Evolutionary conservation across 129 eudicot species (phyloP).

Genomic region (Scalesia atractyloides): DNA sequence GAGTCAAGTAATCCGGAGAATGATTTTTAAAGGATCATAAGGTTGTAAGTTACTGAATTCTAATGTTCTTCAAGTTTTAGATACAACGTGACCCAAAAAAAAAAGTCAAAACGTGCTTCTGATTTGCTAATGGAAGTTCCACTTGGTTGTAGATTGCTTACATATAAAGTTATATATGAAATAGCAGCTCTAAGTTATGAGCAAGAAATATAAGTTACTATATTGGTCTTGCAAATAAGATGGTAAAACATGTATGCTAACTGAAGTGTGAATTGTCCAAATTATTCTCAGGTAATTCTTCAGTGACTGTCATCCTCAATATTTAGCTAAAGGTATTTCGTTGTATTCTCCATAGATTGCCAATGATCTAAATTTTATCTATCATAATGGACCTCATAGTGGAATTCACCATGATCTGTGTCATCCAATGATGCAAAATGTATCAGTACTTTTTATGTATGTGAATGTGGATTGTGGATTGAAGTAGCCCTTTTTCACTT

Average conservation of each 20-base stretch:
- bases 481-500: too few species aligned
- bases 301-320: constrained; percentile 44
- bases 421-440: too few species aligned
- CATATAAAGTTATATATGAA: constrained; percentile 79
- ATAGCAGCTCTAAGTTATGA: constrained; percentile 79
- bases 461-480: too few species aligned
- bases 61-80: neutral
- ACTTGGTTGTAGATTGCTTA: constrained; percentile 65
- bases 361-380: too few species aligned
- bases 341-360: too few species aligned
- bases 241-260: neutral
- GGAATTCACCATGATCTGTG: too few species aligned
- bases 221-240: neutral
- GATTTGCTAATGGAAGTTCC: neutral
- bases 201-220: constrained; percentile 52
- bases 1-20: constrained; percentile 71
- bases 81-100: constrained; percentile 10
- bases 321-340: too few species aligned
- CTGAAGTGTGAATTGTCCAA: constrained; percentile 14
- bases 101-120: neutral
- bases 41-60: constrained; percentile 40
- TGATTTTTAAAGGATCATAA: constrained; percentile 62
- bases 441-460: too few species aligned
- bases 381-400: too few species aligned
- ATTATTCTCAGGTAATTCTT: constrained; percentile 63